Evolutionary conservation across 2,329 filamentous ascomycete species (phyloP).

Genomic region (Nothophoma quercina): DNA sequence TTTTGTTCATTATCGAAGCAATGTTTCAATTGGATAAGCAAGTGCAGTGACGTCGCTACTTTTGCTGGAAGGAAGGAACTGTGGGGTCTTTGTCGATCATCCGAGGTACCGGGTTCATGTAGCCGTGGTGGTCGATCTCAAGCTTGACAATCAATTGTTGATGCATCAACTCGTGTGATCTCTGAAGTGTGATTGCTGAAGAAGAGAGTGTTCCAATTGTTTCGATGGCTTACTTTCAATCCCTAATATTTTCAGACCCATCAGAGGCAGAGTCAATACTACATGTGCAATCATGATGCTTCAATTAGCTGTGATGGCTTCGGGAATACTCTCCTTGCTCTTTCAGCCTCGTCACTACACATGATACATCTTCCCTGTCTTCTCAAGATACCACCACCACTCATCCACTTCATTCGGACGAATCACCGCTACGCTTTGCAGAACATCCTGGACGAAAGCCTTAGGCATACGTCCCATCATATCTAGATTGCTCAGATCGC

Average conservation of each 20-base stretch:
- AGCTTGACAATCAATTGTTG: too few species aligned
- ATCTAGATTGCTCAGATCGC: background rate
- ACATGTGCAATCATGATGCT: too few species aligned
- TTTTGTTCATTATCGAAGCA: too few species aligned
- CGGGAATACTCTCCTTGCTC: too few species aligned
- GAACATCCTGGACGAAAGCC: background rate
- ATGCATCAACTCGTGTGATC: too few species aligned
- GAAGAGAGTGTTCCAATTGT: too few species aligned
- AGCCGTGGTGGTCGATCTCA: background rate
- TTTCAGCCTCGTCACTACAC: background rate
- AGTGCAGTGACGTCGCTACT: background rate
- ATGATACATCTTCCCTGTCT: background rate
- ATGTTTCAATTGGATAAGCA: too few species aligned
- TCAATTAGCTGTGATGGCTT: too few species aligned
- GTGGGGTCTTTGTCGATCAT: conserved; percentile 9
- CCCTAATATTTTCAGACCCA: too few species aligned
- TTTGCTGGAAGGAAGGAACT: background rate
- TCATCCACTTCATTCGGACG: background rate
- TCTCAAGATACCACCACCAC: background rate
- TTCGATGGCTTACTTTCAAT: too few species aligned
- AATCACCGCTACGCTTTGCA: background rate
- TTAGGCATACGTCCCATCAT: background rate
- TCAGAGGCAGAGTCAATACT: too few species aligned
- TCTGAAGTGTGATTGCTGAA: too few species aligned
- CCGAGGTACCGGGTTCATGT: conserved; percentile 2